Conservation (phyloP, 1,139 yeast genomes). For the Torulaspora globosa region DNA sequence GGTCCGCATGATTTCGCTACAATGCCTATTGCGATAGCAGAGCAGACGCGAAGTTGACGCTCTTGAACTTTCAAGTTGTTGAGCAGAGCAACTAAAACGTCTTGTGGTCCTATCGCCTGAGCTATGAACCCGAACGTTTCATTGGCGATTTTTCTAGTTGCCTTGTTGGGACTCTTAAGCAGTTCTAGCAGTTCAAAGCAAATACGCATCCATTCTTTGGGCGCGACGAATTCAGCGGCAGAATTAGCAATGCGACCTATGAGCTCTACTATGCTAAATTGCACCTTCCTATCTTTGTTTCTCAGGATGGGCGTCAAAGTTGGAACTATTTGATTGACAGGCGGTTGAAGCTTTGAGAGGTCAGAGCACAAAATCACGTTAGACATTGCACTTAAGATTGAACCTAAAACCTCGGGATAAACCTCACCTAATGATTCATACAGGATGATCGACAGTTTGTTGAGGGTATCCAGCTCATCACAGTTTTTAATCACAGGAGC, state of each 20-base stretch:
- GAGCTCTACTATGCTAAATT: slow-evolving; percentile 72
- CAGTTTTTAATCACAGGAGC: slow-evolving; percentile 68
- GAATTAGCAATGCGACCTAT: slow-evolving; percentile 80
- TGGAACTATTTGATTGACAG: slow-evolving; percentile 77
- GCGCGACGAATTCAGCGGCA: slow-evolving; percentile 83
- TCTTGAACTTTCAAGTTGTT: slow-evolving; percentile 89
- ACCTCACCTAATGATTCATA: slow-evolving; percentile 94
- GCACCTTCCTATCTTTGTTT: slow-evolving; percentile 89
- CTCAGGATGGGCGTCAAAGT: slow-evolving; percentile 87
- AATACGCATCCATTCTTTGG: slow-evolving; percentile 97
- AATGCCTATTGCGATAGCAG: slow-evolving; percentile 97
- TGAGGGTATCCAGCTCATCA: slow-evolving; percentile 58
- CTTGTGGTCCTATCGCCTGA: slow-evolving; percentile 93
- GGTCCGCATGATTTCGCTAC: slow-evolving; percentile 94
- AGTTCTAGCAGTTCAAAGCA: slow-evolving; percentile 88
- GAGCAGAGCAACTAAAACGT: slow-evolving; percentile 77
- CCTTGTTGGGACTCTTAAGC: slow-evolving; percentile 77
- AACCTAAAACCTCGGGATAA: slow-evolving; percentile 89
- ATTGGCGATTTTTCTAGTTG: slow-evolving; percentile 81
- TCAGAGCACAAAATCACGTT: slow-evolving; percentile 52
- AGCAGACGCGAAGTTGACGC: slow-evolving; percentile 92
- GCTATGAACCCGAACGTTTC: slow-evolving; percentile 90
- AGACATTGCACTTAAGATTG: slow-evolving; percentile 68
- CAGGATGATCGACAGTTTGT: slow-evolving; percentile 67
- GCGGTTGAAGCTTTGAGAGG: slow-evolving; percentile 52